Conservation (phyloP, 2,329 filamentous ascomycete genomes). For the Cytospora piceicola region DNA sequence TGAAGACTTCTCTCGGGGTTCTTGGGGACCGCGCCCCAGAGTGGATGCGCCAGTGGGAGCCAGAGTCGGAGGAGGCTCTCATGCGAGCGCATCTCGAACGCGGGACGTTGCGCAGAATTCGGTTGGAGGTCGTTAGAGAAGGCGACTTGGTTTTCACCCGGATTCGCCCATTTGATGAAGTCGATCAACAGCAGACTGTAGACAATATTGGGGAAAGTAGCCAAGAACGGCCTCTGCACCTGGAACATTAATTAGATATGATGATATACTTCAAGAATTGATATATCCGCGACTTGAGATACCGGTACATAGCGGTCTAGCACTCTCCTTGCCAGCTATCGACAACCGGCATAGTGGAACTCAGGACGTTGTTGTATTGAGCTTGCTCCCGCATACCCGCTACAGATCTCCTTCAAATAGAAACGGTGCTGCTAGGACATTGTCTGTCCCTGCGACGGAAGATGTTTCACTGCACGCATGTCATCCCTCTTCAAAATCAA, state of each 20-base stretch:
- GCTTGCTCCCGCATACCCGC: no score
- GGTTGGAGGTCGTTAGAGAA: not conserved
- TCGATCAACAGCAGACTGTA: not conserved
- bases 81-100: not conserved
- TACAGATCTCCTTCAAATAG: no score
- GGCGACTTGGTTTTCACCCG: not conserved
- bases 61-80: not conserved
- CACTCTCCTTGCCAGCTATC: no score
- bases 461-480: no score
- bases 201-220: not conserved
- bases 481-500: no score
- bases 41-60: slow-evolving; percentile 20
- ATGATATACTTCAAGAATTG: no score
- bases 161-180: not conserved
- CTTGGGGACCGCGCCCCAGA: slow-evolving; percentile 16
- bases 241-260: not conserved
- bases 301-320: no score
- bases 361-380: no score
- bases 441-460: no score
- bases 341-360: no score
- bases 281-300: no score
- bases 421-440: no score
- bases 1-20: not conserved
- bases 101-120: not conserved
- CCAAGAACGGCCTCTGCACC: not conserved